phyloP scores from a whole-genome alignment of 2,329 filamentous ascomycete species.

The Cryphonectria carpinicola region DNA sequence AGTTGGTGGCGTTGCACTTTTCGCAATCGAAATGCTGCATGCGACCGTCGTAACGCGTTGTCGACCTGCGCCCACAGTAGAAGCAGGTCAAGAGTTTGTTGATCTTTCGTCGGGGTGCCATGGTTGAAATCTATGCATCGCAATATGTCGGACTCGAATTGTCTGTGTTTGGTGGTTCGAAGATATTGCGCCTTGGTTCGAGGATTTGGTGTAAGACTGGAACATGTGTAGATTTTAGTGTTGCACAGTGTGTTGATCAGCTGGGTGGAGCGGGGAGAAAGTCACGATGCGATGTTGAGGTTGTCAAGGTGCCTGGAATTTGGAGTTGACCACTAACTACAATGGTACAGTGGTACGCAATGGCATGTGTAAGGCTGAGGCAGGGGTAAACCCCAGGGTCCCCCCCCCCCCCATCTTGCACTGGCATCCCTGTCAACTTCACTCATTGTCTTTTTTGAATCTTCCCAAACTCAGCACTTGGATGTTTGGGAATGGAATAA shows the following conservation, averaged over 20 bases:
- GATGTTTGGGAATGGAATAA: background rate
- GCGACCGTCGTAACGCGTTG: conserved; percentile 59
- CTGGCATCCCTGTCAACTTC: background rate
- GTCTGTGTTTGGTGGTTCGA: conserved; percentile 41
- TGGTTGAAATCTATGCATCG: conserved; percentile 33
- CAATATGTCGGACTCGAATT: conserved; percentile 32
- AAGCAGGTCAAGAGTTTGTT: conserved; percentile 68
- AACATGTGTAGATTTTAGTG: conserved; percentile 24
- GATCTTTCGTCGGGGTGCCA: conserved; percentile 45
- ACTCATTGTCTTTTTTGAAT: background rate
- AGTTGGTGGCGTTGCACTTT: conserved; percentile 84
- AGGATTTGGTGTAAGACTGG: background rate
- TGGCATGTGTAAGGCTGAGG: background rate
- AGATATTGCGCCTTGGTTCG: background rate
- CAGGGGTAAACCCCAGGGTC: background rate
- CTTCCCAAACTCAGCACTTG: background rate
- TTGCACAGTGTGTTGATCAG: conserved; percentile 18
- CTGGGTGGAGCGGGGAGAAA: conserved; percentile 11
- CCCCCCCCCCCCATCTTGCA: background rate
- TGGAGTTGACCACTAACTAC: conserved; percentile 9
- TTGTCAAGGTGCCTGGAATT: conserved; percentile 20
- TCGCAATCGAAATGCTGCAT: conserved; percentile 73
- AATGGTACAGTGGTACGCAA: background rate
- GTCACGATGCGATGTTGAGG: background rate
- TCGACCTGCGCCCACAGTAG: conserved; percentile 77